Base-by-base conservation (phyloP, 2,329 filamentous ascomycete species). In the Dothistroma pini region DNA sequence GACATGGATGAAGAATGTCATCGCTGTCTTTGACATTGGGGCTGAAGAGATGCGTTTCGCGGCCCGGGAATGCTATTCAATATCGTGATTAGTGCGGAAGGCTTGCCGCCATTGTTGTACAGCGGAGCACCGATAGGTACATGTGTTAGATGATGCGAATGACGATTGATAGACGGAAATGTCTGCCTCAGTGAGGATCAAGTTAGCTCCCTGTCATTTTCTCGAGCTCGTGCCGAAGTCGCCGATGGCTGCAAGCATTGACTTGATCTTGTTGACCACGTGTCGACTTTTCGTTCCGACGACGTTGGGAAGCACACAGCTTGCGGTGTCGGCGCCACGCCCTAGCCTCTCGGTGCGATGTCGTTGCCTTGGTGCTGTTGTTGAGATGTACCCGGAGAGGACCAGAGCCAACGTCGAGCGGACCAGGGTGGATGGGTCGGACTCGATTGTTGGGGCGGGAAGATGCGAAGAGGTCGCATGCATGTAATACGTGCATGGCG, bases 1-100 rank as follows among this genome's bases (percentile, higher is more conserved):
- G 56, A 71, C 75, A 4, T 83, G 81, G 63, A 70, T 81, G 69
- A 80, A 80, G 70, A 81, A 80, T 62, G 80, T 83, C 0, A 69
- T 83, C 4, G 72, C 76, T 10, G 80, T 83, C 1, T 82, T 80
- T 69, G 81, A 83, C 72, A 74, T 83, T 60, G 80, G 79, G 11
- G 76, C 73, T 21, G 71, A 72, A 50, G 72, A 78, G 70, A 77
- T 83, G 77, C 70, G 76, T n/a, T 82, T 83, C 67, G 76, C 79
- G 21, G 70, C 70, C 29, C 70, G 72, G 63, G 59, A 70, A 61
- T 72, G 59, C 48, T 69, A 68, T 62, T 35, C 51, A 6, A 53
- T 35, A 31, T 53, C 51, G 29, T 51, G 25, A 51, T 51, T 10
- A 14, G 4, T 11, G 48, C 22, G 21, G 11, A 25, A 14, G 21